A percentile compares a stretch with the other conserved stretches of the same genome.
Evolutionary conservation across 2,329 filamentous ascomycete species (phyloP).

Genomic region (Neofusicoccum ribis): DNA sequence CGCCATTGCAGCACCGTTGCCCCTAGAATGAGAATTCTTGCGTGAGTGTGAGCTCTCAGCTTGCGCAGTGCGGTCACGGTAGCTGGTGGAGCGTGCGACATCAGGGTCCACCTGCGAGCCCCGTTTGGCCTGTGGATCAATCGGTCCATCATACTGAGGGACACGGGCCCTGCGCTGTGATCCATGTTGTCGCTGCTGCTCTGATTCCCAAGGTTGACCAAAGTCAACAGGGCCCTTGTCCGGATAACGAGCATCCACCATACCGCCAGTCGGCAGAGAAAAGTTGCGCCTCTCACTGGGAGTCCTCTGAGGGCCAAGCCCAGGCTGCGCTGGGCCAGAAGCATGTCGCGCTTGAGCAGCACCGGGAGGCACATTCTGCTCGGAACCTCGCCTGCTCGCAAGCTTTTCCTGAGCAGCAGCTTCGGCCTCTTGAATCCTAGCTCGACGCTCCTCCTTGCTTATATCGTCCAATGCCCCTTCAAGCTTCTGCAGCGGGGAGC

Average conservation of each 20-base stretch:
- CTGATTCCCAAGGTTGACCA: neutral
- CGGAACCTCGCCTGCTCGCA: constrained; percentile 25
- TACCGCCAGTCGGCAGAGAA: constrained; percentile 3
- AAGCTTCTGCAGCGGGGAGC: constrained; percentile 89
- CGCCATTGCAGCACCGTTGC: neutral
- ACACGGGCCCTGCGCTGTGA: constrained; percentile 7
- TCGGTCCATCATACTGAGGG: constrained; percentile 18
- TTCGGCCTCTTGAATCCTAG: constrained; percentile 80
- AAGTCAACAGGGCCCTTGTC: constrained; percentile 14
- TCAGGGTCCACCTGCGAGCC: neutral
- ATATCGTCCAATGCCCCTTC: constrained; percentile 89
- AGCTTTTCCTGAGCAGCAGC: constrained; percentile 65
- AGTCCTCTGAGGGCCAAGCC: neutral
- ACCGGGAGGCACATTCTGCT: neutral
- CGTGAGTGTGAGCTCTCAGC: constrained; percentile 22
- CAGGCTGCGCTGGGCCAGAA: constrained; percentile 1
- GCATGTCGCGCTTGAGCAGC: neutral
- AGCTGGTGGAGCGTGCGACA: constrained; percentile 26
- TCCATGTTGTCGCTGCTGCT: neutral
- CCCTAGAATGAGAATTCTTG: neutral
- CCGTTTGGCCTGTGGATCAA: constrained; percentile 4
- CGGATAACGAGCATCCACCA: constrained; percentile 8
- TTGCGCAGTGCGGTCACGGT: constrained; percentile 31
- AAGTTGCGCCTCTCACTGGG: constrained; percentile 2
- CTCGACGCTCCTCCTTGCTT: constrained; percentile 93